Percentiles rank a stretch among this genome's conserved stretches.
These are phyloP conservation scores for Casuarina equisetifolia DNA, from an alignment of 306 rosid genomes.

Conservation along the genomic window DNA sequence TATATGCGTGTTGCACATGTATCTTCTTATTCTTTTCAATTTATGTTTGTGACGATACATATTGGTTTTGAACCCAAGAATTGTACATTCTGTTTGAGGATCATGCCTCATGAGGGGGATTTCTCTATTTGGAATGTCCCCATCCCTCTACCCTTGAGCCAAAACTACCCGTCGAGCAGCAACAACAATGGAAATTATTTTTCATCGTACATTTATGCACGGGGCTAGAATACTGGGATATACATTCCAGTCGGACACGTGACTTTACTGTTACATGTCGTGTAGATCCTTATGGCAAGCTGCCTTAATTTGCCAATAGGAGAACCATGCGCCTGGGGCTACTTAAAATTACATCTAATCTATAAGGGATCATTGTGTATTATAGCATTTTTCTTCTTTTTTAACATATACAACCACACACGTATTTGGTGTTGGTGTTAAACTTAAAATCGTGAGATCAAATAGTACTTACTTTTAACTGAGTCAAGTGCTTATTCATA, in stretches of 20 bases:
- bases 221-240: not conserved
- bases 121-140: not conserved
- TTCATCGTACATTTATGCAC: not conserved
- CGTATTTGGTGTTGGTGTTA: too few species aligned
- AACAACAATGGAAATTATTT: not conserved
- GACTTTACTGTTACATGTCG: not conserved
- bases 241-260: not conserved
- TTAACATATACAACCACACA: too few species aligned
- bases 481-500: too few species aligned
- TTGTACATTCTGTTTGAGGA: not conserved
- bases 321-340: too few species aligned
- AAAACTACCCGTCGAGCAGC: not conserved
- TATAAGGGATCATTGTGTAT: too few species aligned
- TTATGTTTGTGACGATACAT: not conserved
- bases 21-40: not conserved
- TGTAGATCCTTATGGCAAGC: not conserved
- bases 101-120: not conserved
- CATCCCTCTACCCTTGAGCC: not conserved
- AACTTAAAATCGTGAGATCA: too few species aligned
- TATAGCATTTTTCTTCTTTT: too few species aligned
- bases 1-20: not conserved
- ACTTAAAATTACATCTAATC: too few species aligned
- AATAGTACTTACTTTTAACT: too few species aligned
- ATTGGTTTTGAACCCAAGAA: not conserved
- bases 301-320: too few species aligned